phyloP scores from a whole-genome alignment of 2,329 filamentous ascomycete species.

The Emmonsiellopsis sp. region DNA sequence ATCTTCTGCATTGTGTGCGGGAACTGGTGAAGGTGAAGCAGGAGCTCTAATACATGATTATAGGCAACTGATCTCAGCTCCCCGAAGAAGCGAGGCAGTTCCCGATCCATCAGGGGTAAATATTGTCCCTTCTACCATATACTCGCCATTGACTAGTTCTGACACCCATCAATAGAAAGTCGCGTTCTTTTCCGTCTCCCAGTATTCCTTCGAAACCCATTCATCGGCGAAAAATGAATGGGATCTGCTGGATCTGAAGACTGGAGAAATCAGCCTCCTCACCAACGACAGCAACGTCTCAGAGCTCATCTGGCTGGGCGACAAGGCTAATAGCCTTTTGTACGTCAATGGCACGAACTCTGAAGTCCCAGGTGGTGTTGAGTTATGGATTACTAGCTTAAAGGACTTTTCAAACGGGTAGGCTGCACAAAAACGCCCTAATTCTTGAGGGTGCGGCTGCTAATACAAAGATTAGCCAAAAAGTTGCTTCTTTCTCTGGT shows the following conservation, averaged over 20 bases:
- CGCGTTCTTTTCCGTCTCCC: conserved; percentile 51
- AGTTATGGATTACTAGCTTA: conserved; percentile 30
- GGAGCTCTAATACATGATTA: background rate
- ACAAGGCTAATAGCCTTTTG: conserved; percentile 52
- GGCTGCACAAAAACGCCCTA: conserved; percentile 2
- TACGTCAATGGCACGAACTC: conserved; percentile 44
- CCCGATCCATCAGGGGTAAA: conserved; percentile 34
- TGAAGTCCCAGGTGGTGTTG: conserved; percentile 30
- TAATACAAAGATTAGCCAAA: conserved; percentile 22
- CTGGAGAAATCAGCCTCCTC: conserved; percentile 56
- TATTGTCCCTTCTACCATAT: background rate
- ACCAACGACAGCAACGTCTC: conserved; percentile 56
- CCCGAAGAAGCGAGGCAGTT: conserved; percentile 26
- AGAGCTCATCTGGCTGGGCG: conserved; percentile 69
- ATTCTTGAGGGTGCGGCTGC: background rate
- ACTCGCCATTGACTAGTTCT: background rate
- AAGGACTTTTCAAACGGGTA: conserved; percentile 25
- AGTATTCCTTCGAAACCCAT: conserved; percentile 73
- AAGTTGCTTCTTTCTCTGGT: conserved; percentile 29
- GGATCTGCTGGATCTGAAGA: conserved; percentile 64
- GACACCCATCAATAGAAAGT: conserved; percentile 22
- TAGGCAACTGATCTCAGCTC: conserved; percentile 30
- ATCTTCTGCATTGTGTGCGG: too few species aligned
- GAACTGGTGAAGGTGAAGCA: too few species aligned
- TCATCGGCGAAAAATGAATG: conserved; percentile 47